Conservation (phyloP, 2,329 filamentous ascomycete species). For the Pseudogymnoascus sp. region DNA sequence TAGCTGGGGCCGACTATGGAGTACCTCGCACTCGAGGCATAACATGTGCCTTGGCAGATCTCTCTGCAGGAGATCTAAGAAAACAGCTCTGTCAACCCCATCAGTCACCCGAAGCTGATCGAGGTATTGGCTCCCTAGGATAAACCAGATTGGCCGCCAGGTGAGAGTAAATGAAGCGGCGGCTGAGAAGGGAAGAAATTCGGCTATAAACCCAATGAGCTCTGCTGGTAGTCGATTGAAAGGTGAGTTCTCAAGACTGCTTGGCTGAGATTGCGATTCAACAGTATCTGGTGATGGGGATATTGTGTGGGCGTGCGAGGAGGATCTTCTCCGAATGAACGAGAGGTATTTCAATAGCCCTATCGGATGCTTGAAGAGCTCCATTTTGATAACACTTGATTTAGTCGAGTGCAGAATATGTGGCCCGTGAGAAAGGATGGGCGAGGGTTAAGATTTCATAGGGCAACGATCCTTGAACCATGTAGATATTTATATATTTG, state of each 20-base stretch:
- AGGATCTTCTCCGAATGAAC: too few relatives aligned
- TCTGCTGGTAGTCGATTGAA: not conserved
- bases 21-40: not conserved
- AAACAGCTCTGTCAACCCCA: too few relatives aligned
- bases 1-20: not conserved
- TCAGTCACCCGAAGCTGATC: not conserved
- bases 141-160: not conserved
- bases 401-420: too few relatives aligned
- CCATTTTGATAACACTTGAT: too few relatives aligned
- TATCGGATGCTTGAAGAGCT: too few relatives aligned
- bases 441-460: too few relatives aligned
- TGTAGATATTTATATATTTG: too few relatives aligned
- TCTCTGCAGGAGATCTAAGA: not conserved
- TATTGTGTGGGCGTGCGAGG: too few relatives aligned
- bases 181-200: not conserved
- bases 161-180: not conserved
- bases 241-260: not conserved
- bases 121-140: not conserved
- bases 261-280: slow-evolving; percentile 16
- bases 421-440: too few relatives aligned
- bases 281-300: too few relatives aligned
- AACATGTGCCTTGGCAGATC: not conserved
- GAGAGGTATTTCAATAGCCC: too few relatives aligned
- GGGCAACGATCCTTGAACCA: too few relatives aligned
- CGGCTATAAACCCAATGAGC: not conserved